Base-by-base conservation (phyloP, 495 filamentous ascomycete species). In the Xylaria nigripes region DNA sequence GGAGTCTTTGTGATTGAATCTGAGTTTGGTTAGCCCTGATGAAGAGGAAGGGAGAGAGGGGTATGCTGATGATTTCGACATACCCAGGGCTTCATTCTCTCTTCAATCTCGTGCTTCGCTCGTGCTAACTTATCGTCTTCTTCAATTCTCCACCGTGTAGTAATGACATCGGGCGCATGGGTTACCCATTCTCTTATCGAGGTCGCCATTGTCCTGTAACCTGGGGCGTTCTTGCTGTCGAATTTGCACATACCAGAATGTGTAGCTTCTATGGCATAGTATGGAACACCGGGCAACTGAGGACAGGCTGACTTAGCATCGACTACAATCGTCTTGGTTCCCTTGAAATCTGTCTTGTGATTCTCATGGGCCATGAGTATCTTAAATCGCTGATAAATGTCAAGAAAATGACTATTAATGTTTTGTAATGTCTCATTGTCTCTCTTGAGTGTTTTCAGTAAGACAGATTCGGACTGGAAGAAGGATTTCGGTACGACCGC, bases 201-300 rank as follows among this genome's bases (percentile, higher is more conserved):
- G 29, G 84, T 86, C 1, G 83, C 82, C 13, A 95, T 76, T 16
- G 84, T 82, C 41, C 83, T 77, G 59, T 84, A 95, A 1, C 89
- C 89, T 0, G 89, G 84, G 0, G 88, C 76, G 51, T 74, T 80
- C 19, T 81, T 78, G 57, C 80, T 82, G 27, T 86, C 84, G 56
- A 93, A 95, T 61, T 89, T 93, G 73, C 84, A 90, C 87, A 95
- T 93, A 32, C 81, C 76, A n/a, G 84, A 86, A 64, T 95, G 89
- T n/a, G 81, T 84, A 1, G 86, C 84, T 58, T 91, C 85, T 44
- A 95, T 89, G 13, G 85, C 85, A 60, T 84, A 87, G 44, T 86
- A 83, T 50, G 83, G 82, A 0, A 87, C 86, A 50, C 86, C 85
- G 16, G 86, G 84, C 18, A 86, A 68, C 41, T 86, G 82, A 4